phyloP scores from a whole-genome alignment of 345 rosid genomes.

The Melaleuca quinquenervia region DNA sequence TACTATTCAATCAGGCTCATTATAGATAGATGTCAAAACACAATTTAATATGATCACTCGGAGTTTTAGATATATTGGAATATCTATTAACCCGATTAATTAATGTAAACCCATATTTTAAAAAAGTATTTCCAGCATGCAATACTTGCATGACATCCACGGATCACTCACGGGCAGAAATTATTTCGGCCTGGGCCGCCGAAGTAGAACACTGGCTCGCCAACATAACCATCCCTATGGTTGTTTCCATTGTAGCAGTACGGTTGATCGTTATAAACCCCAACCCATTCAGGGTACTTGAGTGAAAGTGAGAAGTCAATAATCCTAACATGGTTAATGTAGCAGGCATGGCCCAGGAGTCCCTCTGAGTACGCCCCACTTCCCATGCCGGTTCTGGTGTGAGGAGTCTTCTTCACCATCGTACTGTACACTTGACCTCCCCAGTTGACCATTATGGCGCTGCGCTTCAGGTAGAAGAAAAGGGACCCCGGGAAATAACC shows the following conservation, averaged over 20 bases:
- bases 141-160: not conserved
- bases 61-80: too few species aligned
- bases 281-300: conserved; percentile 27
- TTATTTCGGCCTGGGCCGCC: conserved; percentile 36
- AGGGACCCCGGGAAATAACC: conserved; percentile 42
- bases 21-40: too few species aligned
- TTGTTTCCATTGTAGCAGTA: conserved; percentile 20
- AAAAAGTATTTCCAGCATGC: too few species aligned
- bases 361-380: conserved; percentile 20
- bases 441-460: conserved; percentile 37
- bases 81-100: too few species aligned
- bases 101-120: too few species aligned
- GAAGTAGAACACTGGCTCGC: conserved; percentile 25
- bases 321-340: conserved; percentile 23
- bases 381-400: conserved; percentile 49
- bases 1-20: too few species aligned
- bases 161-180: conserved; percentile 10
- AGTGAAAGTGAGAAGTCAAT: conserved; percentile 16
- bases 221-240: not conserved
- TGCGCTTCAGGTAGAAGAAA: conserved; percentile 9
- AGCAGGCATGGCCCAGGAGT: conserved; percentile 5
- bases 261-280: conserved; percentile 9
- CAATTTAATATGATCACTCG: too few species aligned
- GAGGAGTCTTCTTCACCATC: conserved; percentile 26
- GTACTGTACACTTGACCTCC: conserved; percentile 51